Base-by-base conservation (phyloP, 1,284 basidiomycete genomes). In the Cryptococcus depauperatus region DNA sequence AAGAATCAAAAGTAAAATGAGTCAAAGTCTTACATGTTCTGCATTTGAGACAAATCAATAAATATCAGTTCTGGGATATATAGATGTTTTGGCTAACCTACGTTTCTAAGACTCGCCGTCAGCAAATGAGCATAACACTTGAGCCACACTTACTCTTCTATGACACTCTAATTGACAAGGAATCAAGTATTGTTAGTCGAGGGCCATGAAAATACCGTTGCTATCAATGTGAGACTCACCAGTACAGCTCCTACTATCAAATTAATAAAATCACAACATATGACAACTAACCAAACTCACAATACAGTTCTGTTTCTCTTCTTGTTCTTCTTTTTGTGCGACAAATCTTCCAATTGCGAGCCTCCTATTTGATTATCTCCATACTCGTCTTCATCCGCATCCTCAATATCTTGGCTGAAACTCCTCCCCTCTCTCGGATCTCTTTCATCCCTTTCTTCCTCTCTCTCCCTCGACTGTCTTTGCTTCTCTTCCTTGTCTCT, bases 61-160 rank as follows among this genome's bases (percentile, higher is more conserved):
- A 42, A 51, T 58, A 40, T 48, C 64, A 63, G 65, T 64, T 65
- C 66, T 62, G 66, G 51, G 3, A n/a, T n/a, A n/a, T n/a, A n/a
- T n/a, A n/a, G n/a, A n/a, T n/a, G n/a, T n/a, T n/a, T n/a, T n/a
- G n/a, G n/a, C n/a, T n/a, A n/a, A n/a, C n/a, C n/a, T n/a, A n/a
- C n/a, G n/a, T n/a, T n/a, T n/a, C n/a, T n/a, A n/a, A n/a, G n/a
- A n/a, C n/a, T n/a, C n/a, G n/a, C n/a, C n/a, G n/a, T n/a, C n/a
- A n/a, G n/a, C n/a, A n/a, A n/a, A n/a, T n/a, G n/a, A n/a, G n/a
- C n/a, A n/a, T n/a, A n/a, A n/a, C n/a, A n/a, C n/a, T n/a, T n/a
- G n/a, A n/a, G n/a, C n/a, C n/a, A n/a, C 5, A 62, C 68, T 63
- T 44, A 63, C 61, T 50, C 68, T 52, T 19, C 68, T 47, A 52